Evolutionary conservation across 2,329 filamentous ascomycete species (phyloP), one percentile per base, ranked within the genome.

Genomic region (Metarhizium sp.): DNA sequence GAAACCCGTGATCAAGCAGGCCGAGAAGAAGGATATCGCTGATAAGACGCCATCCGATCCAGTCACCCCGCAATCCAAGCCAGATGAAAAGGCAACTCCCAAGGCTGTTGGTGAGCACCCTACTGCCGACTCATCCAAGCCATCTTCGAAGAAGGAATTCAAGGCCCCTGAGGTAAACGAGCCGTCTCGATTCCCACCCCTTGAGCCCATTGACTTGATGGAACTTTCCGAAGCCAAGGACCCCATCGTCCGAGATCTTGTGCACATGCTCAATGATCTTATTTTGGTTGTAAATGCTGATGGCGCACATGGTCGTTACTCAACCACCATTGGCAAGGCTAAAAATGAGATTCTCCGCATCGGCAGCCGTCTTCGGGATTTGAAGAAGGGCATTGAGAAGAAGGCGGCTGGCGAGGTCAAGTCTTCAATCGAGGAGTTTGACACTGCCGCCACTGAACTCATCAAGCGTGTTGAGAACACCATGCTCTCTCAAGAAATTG

Each of bases 231-330:
- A 90, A 64, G 90, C 88, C 53, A 83, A 85, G 57, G 92, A 97
- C 68, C 88, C 90, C 32, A 81, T 96, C 40, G 88, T 97, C 25
- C 91, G 96, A 72, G 90, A 97, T 65, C 78, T 99, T 6, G 90
- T 95, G 57, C 92, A 90, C 75, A 92, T 96, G 74, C 80, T 99
- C 64, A 99, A 99, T 74, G 90, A 95, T 71, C 87, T 99, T 64
- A 96, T 99, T 67, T 85, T 89, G 8, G 90, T 95, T 50, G 86
- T 96, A 69, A 96, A 96, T 70, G 88, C 88, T 56, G 92, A 96
- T 69, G 83, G 86, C 58, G 83, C 89, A 56, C 82, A 86, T 59
- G 80, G 80, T 62, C 90, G 87, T 70, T 96, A 94, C 73, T 84
- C 83, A 53, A 80, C 82, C 2, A 86, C 90, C 1, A 85, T 99